Conservation (phyloP, 768 basidiomycete species). For the Auricularia sp. region DNA sequence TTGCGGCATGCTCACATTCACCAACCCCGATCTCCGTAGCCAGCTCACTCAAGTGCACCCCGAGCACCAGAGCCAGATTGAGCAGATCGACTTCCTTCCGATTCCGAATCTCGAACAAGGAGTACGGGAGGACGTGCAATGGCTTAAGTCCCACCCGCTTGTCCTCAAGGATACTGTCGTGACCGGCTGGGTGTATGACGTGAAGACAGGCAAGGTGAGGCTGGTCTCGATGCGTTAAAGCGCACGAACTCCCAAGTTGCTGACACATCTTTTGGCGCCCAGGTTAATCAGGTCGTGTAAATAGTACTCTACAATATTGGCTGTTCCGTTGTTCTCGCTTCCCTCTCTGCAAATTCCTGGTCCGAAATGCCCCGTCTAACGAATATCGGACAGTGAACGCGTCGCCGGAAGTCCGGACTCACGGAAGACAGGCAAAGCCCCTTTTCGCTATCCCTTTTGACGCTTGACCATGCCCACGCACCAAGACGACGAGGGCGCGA, state of each 20-base stretch:
- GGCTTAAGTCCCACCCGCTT: slow-evolving; percentile 45
- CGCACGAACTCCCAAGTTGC: background rate
- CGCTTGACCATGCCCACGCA: background rate
- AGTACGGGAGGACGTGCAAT: slow-evolving; percentile 48
- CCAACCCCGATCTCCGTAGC: slow-evolving; percentile 35
- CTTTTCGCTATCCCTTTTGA: background rate
- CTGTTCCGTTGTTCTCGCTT: background rate
- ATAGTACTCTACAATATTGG: background rate
- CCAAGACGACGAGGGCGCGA: background rate
- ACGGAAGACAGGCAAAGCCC: background rate
- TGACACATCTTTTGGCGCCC: background rate
- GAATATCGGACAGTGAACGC: too few species aligned
- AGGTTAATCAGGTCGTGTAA: background rate
- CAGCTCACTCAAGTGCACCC: slow-evolving; percentile 39
- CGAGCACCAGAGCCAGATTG: slow-evolving; percentile 21
- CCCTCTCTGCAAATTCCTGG: background rate
- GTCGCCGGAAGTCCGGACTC: background rate
- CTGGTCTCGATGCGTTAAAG: background rate
- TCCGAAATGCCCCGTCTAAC: too few species aligned
- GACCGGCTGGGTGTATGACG: slow-evolving; percentile 61
- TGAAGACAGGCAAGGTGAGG: slow-evolving; percentile 48
- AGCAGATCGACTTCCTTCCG: slow-evolving; percentile 46
- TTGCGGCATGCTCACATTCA: slow-evolving; percentile 65
- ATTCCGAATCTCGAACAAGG: slow-evolving; percentile 42
- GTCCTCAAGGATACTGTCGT: slow-evolving; percentile 42